These are phyloP conservation scores for Colletotrichum horii DNA, from an alignment of 2,329 filamentous ascomycete species.

Conservation along the genomic window DNA sequence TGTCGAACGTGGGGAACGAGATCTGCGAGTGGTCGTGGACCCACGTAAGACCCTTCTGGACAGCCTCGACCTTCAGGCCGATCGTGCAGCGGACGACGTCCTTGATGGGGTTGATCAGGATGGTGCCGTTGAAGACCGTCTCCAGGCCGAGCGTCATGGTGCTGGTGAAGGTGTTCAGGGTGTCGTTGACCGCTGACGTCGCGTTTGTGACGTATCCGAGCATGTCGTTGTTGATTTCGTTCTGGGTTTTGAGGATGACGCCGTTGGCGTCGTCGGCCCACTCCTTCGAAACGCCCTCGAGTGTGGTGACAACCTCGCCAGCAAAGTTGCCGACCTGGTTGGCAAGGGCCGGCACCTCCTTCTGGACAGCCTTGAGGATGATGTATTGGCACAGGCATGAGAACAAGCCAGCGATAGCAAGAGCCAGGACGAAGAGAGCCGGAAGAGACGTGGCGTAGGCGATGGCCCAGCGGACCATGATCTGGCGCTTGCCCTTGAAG, in stretches of 20 bases:
- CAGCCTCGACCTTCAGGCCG: conserved; percentile 80
- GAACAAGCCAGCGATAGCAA: conserved; percentile 82
- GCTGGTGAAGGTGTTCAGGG: conserved; percentile 81
- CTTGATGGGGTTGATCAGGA: conserved; percentile 78
- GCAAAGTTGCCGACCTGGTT: conserved; percentile 80
- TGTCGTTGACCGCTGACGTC: conserved; percentile 82
- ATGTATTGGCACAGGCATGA: conserved; percentile 83
- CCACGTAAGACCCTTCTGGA: conserved; percentile 93
- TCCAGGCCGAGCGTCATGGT: conserved; percentile 78
- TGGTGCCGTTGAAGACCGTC: conserved; percentile 79
- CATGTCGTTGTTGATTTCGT: conserved; percentile 82
- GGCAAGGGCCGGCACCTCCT: conserved; percentile 77
- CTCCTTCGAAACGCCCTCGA: conserved; percentile 74
- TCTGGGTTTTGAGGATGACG: conserved; percentile 73
- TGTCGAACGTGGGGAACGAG: conserved; percentile 76
- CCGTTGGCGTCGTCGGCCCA: conserved; percentile 82
- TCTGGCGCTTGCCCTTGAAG: conserved; percentile 70
- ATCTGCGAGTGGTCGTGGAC: conserved; percentile 86
- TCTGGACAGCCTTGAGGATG: conserved; percentile 74
- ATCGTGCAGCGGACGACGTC: conserved; percentile 88
- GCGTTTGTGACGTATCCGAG: conserved; percentile 87
- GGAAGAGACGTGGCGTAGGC: conserved; percentile 87
- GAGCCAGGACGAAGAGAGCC: conserved; percentile 84
- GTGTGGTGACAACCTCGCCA: conserved; percentile 73
- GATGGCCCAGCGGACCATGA: conserved; percentile 80